These are phyloP conservation scores for Wickerhamiella australiensis DNA, from an alignment of 805 yeast genomes.

Conservation along the genomic window DNA sequence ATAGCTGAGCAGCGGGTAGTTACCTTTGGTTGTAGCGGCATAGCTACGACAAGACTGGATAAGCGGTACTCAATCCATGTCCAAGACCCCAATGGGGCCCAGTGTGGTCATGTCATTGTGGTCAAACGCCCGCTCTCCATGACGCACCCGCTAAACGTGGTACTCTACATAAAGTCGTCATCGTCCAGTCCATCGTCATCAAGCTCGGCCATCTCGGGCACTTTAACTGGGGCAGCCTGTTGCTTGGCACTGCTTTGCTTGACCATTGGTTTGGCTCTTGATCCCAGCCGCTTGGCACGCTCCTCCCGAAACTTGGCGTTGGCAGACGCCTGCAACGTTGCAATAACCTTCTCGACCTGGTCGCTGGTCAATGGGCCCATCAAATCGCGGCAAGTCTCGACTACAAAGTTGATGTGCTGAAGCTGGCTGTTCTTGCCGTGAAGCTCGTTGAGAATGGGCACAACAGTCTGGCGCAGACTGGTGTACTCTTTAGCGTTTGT, in stretches of 20 bases:
- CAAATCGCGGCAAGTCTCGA: slow-evolving; percentile 76
- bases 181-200: slow-evolving; percentile 31
- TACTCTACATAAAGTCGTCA: slow-evolving; percentile 31
- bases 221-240: slow-evolving; percentile 32
- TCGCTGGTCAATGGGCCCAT: slow-evolving; percentile 72
- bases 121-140: too few relatives aligned
- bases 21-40: too few relatives aligned
- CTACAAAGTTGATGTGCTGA: slow-evolving; percentile 64
- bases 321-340: slow-evolving; percentile 67
- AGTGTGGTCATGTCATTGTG: too few relatives aligned
- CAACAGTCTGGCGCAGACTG: slow-evolving; percentile 60
- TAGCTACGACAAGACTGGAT: too few relatives aligned
- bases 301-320: slow-evolving; percentile 84
- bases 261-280: slow-evolving; percentile 76
- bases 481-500: slow-evolving; percentile 69
- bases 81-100: too few relatives aligned
- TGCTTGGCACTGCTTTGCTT: slow-evolving; percentile 55
- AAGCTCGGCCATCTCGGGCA: slow-evolving; percentile 41
- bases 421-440: slow-evolving; percentile 46
- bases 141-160: too few relatives aligned
- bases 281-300: slow-evolving; percentile 77
- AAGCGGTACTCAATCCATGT: too few relatives aligned
- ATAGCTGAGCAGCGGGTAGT: too few relatives aligned
- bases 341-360: slow-evolving; percentile 69
- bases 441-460: slow-evolving; percentile 47